Base-by-base conservation (phyloP, 140 eudicot genomes). In the Anethum foeniculum region DNA sequence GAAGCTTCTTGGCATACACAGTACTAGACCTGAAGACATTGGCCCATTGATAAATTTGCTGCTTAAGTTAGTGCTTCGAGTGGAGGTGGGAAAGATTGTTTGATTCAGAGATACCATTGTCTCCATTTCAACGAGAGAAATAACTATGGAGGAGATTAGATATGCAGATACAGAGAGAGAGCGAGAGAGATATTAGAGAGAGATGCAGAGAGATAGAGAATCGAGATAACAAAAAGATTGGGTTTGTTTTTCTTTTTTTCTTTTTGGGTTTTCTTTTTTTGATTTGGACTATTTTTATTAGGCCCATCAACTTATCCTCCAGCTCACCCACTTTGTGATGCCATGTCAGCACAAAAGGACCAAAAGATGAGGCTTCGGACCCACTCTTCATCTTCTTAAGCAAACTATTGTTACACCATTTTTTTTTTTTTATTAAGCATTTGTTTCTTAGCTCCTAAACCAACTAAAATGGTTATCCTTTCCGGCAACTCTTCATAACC, bases 221-320 rank as follows among this genome's bases (percentile, higher is more conserved):
- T 18, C 25, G 60, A 58, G 47, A 71, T 36, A 71, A 36, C 39
- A 71, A 28, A 30, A 74, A 43, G 77, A 74, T 79, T 73, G 78
- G 87, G 82, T 81, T 85, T 62, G 71, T 71, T 36, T 32, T 62
- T 10, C 69, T 69, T 69, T 69, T 69, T 34, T 34, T 28, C 15
- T 28, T 34, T 32, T 68, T 69, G 36, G 74, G 48, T 43, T 78
- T 71, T 10, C 32, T 27, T 4, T 23, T 28, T 2, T 28, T 15
- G 78, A 75, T 30, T 51, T 65, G 72, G 21, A 38, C 30, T 21
- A 34, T 34, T 73, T 83, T 82, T 75, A 41, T 34, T 73, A 19
- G 76, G 77, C 62, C 47, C 67, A 47, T 56, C 86, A 44, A 81
- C 90, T 89, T 85, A 89, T 89, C 93, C 87, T 89, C 89, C 85